These are phyloP conservation scores for Eutypella sp. DNA, from an alignment of 2,329 filamentous ascomycete species.

Conservation along the genomic window DNA sequence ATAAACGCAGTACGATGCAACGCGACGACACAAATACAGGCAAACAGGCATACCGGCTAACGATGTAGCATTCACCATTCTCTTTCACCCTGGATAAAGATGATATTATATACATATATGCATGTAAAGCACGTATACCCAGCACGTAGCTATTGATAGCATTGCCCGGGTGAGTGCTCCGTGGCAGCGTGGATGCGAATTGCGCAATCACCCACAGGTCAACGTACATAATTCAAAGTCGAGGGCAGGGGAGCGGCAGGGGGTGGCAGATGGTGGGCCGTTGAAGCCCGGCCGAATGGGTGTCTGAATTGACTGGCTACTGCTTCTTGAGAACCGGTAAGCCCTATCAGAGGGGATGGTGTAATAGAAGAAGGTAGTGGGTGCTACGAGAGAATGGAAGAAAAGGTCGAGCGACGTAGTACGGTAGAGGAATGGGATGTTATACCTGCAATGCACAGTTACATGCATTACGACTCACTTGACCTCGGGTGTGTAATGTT, in stretches of 20 bases:
- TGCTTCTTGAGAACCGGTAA: conserved; percentile 11
- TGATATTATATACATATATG: too few species aligned
- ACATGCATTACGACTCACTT: conserved; percentile 28
- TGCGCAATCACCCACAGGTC: not conserved
- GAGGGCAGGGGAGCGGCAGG: too few species aligned
- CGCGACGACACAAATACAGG: not conserved
- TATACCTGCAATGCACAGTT: conserved; percentile 14
- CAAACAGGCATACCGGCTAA: not conserved
- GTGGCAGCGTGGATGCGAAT: not conserved
- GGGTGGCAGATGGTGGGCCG: too few species aligned
- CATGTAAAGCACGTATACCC: too few species aligned
- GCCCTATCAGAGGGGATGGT: too few species aligned
- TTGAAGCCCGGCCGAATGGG: conserved; percentile 24
- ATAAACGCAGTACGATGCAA: not conserved
- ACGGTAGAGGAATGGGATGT: too few species aligned
- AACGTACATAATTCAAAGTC: not conserved
- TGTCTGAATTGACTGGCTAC: conserved; percentile 22
- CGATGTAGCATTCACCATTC: not conserved
- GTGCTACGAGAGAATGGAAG: too few species aligned
- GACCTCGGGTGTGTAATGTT: conserved; percentile 15
- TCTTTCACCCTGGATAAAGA: not conserved
- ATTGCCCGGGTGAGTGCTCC: not conserved
- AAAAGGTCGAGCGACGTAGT: too few species aligned
- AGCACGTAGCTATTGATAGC: too few species aligned
- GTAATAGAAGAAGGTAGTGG: too few species aligned